Conservation (phyloP, 306 rosid species). For the Acacia melanoxylon region DNA sequence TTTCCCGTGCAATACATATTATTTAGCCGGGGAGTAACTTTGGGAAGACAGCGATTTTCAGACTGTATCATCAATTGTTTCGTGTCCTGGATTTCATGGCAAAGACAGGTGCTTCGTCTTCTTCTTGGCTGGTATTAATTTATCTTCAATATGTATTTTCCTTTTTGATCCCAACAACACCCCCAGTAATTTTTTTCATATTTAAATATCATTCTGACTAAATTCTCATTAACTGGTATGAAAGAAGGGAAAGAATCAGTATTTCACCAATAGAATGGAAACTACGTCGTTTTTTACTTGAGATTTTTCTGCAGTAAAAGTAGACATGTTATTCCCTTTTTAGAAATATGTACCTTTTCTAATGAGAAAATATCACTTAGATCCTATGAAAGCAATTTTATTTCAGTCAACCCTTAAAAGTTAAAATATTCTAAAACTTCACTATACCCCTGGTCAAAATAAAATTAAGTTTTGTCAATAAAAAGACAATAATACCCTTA, state of each 20-base stretch:
- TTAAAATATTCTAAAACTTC: too few species aligned
- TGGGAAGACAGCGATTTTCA: neutral
- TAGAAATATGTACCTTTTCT: too few species aligned
- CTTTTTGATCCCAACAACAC: neutral
- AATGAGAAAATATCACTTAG: too few species aligned
- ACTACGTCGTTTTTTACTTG: neutral
- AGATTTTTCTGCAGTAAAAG: too few species aligned
- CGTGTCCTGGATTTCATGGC: neutral
- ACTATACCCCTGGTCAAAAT: too few species aligned
- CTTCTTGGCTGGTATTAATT: constrained; percentile 28
- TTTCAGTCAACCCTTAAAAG: too few species aligned
- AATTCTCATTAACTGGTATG: neutral
- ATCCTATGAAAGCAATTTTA: too few species aligned
- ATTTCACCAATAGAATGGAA: neutral
- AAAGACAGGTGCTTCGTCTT: constrained; percentile 25
- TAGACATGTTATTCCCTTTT: too few species aligned
- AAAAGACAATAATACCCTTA: too few species aligned
- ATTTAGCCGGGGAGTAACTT: neutral
- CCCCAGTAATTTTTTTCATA: neutral
- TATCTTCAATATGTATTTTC: neutral
- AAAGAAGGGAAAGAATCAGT: too few species aligned
- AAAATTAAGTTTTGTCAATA: too few species aligned
- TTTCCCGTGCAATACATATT: neutral
- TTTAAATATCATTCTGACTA: neutral
- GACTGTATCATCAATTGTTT: neutral